Evolutionary conservation across 2,329 filamentous ascomycete genomes (phyloP).

Genomic region (Diplocarpon mali): DNA sequence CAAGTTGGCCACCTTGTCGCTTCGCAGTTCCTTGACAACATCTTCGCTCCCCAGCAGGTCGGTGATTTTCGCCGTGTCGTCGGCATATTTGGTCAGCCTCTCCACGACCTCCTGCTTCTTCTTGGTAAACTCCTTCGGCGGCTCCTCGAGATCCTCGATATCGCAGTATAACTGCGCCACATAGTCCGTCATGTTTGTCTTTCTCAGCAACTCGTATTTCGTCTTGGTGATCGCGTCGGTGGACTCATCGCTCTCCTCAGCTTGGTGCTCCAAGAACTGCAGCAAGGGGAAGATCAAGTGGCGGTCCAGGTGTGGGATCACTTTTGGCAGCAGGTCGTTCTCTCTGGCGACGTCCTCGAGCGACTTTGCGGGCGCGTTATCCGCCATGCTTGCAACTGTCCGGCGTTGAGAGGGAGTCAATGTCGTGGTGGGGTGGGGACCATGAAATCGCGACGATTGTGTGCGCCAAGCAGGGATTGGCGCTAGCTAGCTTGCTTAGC

Average conservation of each 20-base stretch:
- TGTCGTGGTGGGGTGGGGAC: conserved; percentile 7
- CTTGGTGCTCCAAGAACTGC: conserved; percentile 73
- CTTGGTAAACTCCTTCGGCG: conserved; percentile 75
- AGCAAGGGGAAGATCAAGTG: conserved; percentile 95
- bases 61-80: conserved; percentile 80
- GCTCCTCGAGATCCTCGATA: conserved; percentile 66
- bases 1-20: conserved; percentile 98
- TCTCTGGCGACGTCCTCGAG: conserved; percentile 39
- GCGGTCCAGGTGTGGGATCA: conserved; percentile 86
- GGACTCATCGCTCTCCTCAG: conserved; percentile 52
- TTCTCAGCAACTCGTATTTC: conserved; percentile 89
- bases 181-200: conserved; percentile 99
- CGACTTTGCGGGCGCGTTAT: conserved; percentile 32
- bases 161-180: conserved; percentile 86
- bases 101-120: conserved; percentile 84
- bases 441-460: conserved; percentile 5
- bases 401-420: conserved; percentile 3
- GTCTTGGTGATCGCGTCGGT: conserved; percentile 65
- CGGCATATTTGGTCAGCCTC: conserved; percentile 71
- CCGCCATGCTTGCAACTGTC: conserved; percentile 37
- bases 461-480: background rate
- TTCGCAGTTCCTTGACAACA: conserved; percentile 81
- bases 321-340: conserved; percentile 61
- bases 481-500: conserved; percentile 7
- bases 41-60: conserved; percentile 79